A percentile compares a stretch with the other conserved stretches of the same genome.
These are phyloP conservation scores for Rasamsonia emersonii DNA, from an alignment of 2,329 filamentous ascomycete genomes.

Conservation along the genomic window DNA sequence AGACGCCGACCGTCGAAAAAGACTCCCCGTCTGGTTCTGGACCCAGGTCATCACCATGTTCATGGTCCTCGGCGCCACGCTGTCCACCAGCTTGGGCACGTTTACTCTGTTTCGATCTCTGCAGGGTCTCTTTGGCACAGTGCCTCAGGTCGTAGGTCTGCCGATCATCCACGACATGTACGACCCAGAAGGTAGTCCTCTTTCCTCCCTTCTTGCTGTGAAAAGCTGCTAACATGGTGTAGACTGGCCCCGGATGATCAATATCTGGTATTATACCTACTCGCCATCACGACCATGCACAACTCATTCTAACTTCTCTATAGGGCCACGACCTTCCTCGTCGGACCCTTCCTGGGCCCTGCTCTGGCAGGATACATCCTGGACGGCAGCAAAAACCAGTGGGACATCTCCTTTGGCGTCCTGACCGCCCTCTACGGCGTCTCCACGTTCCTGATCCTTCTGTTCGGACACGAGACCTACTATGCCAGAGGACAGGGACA, in stretches of 20 bases:
- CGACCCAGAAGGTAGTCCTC: constrained; percentile 12
- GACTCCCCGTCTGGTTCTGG: constrained; percentile 36
- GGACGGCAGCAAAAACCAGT: constrained; percentile 18
- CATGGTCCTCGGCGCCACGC: constrained; percentile 31
- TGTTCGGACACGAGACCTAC: constrained; percentile 28
- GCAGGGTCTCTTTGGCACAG: constrained; percentile 30
- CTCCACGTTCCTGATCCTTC: constrained; percentile 24
- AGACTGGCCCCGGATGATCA: constrained; percentile 32
- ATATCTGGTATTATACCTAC: constrained; percentile 23
- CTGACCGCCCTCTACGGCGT: constrained; percentile 27
- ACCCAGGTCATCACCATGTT: constrained; percentile 30
- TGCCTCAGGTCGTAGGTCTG: constrained; percentile 32
- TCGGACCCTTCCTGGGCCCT: constrained; percentile 30
- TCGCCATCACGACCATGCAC: background rate
- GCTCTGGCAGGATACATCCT: constrained; percentile 30
- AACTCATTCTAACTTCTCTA: constrained; percentile 5
- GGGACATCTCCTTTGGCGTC: constrained; percentile 26
- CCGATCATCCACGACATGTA: constrained; percentile 35
- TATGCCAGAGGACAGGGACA: constrained; percentile 13
- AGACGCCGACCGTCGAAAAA: constrained; percentile 6
- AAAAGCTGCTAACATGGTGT: constrained; percentile 4
- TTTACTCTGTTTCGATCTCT: constrained; percentile 33
- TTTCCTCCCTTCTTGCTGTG: too few species aligned
- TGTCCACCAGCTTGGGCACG: constrained; percentile 29
- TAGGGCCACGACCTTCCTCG: constrained; percentile 28